These are phyloP conservation scores for Tricholoma furcatifolium DNA, from an alignment of 768 basidiomycete genomes.

Conservation along the genomic window DNA sequence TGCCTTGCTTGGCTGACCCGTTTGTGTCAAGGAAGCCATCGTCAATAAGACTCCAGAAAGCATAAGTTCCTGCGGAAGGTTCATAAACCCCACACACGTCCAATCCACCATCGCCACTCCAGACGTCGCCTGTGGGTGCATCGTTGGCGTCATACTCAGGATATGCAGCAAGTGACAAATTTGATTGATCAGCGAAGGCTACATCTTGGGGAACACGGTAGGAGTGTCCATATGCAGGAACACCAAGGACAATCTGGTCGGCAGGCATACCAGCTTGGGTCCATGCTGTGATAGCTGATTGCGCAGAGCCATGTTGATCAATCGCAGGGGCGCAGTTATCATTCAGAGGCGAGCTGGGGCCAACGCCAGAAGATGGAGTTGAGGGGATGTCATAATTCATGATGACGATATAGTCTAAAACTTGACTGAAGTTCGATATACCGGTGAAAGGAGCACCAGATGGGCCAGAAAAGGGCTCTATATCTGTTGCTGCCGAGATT, in stretches of 20 bases:
- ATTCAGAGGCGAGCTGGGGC: constrained; percentile 82
- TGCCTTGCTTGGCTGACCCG: constrained; percentile 40
- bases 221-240: constrained; percentile 83
- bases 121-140: constrained; percentile 53
- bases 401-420: constrained; percentile 72
- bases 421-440: constrained; percentile 62
- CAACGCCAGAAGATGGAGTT: constrained; percentile 52
- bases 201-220: constrained; percentile 41
- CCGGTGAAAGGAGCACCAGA: constrained; percentile 57
- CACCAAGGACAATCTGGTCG: constrained; percentile 73
- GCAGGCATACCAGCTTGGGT: constrained; percentile 73
- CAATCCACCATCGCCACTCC: constrained; percentile 45
- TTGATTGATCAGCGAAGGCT: constrained; percentile 33
- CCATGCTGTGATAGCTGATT: constrained; percentile 75
- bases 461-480: constrained; percentile 62
- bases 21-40: constrained; percentile 50
- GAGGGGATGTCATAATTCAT: constrained; percentile 76
- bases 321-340: constrained; percentile 66
- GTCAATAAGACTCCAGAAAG: constrained; percentile 62
- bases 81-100: constrained; percentile 60
- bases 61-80: constrained; percentile 54
- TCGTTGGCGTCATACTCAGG: constrained; percentile 47
- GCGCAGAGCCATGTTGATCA: constrained; percentile 72
- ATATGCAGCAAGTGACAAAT: constrained; percentile 40
- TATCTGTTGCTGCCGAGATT: constrained; percentile 70